phyloP scores from a whole-genome alignment of 2,329 filamentous ascomycete species.

The Monosporascus sp. region DNA sequence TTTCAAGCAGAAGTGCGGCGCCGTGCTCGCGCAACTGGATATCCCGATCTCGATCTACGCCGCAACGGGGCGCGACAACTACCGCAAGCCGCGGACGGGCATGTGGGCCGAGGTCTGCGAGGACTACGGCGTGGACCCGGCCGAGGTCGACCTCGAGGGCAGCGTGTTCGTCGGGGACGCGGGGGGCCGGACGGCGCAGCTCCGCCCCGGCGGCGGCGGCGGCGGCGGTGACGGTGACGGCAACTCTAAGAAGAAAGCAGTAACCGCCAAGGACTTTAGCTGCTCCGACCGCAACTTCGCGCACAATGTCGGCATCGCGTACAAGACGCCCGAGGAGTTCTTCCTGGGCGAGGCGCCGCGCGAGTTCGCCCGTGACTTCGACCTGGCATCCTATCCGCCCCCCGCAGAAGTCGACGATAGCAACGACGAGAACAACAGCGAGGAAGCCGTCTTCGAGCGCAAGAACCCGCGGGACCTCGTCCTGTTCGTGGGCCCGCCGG shows the following conservation, averaged over 20 bases:
- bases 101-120: conserved; percentile 71
- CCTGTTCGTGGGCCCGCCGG: conserved; percentile 82
- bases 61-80: conserved; percentile 75
- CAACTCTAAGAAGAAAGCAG: conserved; percentile 6
- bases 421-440: conserved; percentile 16
- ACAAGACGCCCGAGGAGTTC: conserved; percentile 86
- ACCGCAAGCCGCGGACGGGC: conserved; percentile 78
- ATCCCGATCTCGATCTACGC: conserved; percentile 79
- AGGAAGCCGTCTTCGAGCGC: conserved; percentile 48
- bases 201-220: conserved; percentile 35
- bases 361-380: conserved; percentile 65
- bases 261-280: conserved; percentile 52
- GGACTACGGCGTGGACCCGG: conserved; percentile 53
- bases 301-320: conserved; percentile 73
- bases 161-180: conserved; percentile 93
- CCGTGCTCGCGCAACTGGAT: conserved; percentile 65
- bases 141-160: conserved; percentile 59
- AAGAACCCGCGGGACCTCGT: conserved; percentile 67
- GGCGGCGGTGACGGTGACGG: conserved; percentile 31
- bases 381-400: conserved; percentile 56
- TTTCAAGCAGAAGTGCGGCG: conserved; percentile 77
- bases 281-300: conserved; percentile 76
- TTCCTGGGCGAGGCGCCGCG: conserved; percentile 66
- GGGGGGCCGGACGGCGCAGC: conserved; percentile 49
- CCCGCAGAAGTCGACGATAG: conserved; percentile 13